Percentiles rank a stretch among this genome's conserved stretches.
These are phyloP conservation scores for Acanthamoeba castellanii DNA, from an alignment of 208 protist species.

Conservation along the genomic window DNA sequence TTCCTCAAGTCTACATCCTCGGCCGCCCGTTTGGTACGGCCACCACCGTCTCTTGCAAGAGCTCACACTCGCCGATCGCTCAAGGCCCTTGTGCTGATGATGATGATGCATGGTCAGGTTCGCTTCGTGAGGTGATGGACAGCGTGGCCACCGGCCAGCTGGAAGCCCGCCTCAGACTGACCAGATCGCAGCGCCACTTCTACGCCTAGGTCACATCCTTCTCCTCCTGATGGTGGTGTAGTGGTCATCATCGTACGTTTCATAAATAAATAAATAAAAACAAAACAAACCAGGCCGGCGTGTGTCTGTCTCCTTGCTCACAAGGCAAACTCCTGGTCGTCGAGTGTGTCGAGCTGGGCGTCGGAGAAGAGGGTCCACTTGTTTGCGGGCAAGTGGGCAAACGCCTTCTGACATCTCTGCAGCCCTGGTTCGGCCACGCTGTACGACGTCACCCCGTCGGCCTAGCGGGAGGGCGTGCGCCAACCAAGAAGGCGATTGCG, in stretches of 20 bases:
- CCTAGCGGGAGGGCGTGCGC: neutral
- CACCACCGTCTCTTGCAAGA: neutral
- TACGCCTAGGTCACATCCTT: neutral
- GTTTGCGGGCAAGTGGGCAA: neutral
- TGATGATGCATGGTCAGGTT: neutral
- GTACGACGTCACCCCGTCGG: conserved; percentile 4
- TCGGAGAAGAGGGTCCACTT: conserved; percentile 47
- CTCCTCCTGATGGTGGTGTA: neutral
- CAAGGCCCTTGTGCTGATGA: neutral
- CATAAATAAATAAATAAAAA: neutral
- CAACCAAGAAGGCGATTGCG: neutral
- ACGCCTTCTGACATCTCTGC: neutral
- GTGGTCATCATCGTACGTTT: neutral
- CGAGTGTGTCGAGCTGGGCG: neutral
- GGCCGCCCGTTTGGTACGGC: conserved; percentile 21
- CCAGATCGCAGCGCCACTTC: conserved; percentile 51
- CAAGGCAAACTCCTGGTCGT: neutral
- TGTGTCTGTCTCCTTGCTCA: neutral
- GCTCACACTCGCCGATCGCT: neutral
- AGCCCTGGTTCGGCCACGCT: neutral
- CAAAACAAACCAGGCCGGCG: neutral
- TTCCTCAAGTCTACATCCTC: conserved; percentile 64
- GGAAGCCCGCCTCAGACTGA: conserved; percentile 12
- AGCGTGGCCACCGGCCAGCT: neutral
- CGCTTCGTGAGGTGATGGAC: conserved; percentile 30